Evolutionary conservation across 73 alveolate species (phyloP).

Genomic region (Stentor roeselii): DNA sequence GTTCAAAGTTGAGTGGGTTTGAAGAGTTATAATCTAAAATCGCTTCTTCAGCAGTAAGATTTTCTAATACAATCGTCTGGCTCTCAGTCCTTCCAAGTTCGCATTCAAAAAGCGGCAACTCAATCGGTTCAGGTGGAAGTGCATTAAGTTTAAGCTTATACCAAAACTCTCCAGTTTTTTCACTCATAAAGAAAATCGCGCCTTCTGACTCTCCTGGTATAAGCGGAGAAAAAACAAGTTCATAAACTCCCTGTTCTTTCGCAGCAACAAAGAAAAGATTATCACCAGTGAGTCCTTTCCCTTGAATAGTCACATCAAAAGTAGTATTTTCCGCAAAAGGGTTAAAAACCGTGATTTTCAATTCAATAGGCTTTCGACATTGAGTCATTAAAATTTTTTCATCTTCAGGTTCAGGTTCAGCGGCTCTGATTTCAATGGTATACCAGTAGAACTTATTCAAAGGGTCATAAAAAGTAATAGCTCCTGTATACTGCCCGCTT

Average conservation of each 20-base stretch:
- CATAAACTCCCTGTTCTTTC: constrained; percentile 72
- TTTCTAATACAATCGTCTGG: constrained; percentile 83
- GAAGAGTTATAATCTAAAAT: constrained; percentile 67
- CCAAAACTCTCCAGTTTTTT: constrained; percentile 96
- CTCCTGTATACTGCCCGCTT: constrained; percentile 93
- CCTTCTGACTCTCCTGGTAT: constrained; percentile 87
- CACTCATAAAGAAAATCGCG: constrained; percentile 87
- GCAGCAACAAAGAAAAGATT: constrained; percentile 75
- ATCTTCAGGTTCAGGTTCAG: constrained; percentile 27
- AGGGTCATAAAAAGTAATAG: constrained; percentile 85
- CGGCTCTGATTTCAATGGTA: constrained; percentile 33
- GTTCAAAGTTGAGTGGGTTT: constrained; percentile 89
- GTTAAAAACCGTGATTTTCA: constrained; percentile 45
- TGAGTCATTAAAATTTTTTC: constrained; percentile 22
- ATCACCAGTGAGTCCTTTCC: constrained; percentile 91
- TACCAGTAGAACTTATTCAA: constrained; percentile 93
- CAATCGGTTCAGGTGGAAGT: constrained; percentile 81
- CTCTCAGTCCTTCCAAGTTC: constrained; percentile 93
- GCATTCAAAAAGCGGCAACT: constrained; percentile 78
- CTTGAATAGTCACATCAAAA: constrained; percentile 88
- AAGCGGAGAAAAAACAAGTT: constrained; percentile 87
- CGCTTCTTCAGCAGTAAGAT: constrained; percentile 92
- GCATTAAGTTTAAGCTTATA: constrained; percentile 86
- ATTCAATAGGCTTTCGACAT: constrained; percentile 18
- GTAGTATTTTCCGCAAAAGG: constrained; percentile 85